phyloP scores from a whole-genome alignment of 108 stramenopile species.

The Nitzschia inconspicua region DNA sequence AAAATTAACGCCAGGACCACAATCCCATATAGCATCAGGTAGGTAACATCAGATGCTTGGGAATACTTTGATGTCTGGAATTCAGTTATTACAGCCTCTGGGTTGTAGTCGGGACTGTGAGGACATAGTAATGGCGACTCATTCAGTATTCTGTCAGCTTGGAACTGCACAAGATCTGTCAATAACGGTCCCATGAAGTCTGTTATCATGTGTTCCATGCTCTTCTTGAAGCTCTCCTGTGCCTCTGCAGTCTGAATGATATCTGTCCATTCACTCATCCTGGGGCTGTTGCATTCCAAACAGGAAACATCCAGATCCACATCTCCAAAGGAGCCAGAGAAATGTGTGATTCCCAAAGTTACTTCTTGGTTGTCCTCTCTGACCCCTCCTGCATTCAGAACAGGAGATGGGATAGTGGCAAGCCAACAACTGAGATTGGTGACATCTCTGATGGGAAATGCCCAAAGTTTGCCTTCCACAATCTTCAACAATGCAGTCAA shows the following conservation, averaged over 20 bases:
- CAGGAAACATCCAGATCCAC: slow-evolving; percentile 55
- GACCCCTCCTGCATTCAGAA: slow-evolving; percentile 50
- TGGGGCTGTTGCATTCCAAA: slow-evolving; percentile 55
- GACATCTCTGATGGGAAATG: slow-evolving; percentile 55
- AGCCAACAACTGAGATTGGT: slow-evolving; percentile 73
- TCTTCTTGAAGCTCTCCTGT: slow-evolving; percentile 38
- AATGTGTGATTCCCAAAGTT: slow-evolving; percentile 33
- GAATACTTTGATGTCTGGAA: slow-evolving; percentile 18
- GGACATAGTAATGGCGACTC: slow-evolving; percentile 61
- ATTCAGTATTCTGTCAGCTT: slow-evolving; percentile 52
- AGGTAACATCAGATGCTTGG: slow-evolving; percentile 20
- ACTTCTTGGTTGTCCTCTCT: slow-evolving; percentile 20
- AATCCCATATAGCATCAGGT: slow-evolving; percentile 39
- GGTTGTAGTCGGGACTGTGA: slow-evolving; percentile 43
- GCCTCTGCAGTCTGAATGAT: slow-evolving; percentile 41
- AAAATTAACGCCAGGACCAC: slow-evolving; percentile 18
- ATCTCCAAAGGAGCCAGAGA: slow-evolving; percentile 36
- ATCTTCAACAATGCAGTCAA: slow-evolving; percentile 41
- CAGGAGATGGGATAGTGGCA: slow-evolving; percentile 57
- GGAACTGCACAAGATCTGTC: slow-evolving; percentile 39
- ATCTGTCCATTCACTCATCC: slow-evolving; percentile 44
- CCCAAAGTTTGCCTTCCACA: slow-evolving; percentile 29
- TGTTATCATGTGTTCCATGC: slow-evolving; percentile 36
- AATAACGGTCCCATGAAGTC: slow-evolving; percentile 39
- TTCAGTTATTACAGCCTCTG: slow-evolving; percentile 19